These are phyloP conservation scores for Lipomyces oligophaga DNA, from an alignment of 805 yeast genomes.

Conservation along the genomic window DNA sequence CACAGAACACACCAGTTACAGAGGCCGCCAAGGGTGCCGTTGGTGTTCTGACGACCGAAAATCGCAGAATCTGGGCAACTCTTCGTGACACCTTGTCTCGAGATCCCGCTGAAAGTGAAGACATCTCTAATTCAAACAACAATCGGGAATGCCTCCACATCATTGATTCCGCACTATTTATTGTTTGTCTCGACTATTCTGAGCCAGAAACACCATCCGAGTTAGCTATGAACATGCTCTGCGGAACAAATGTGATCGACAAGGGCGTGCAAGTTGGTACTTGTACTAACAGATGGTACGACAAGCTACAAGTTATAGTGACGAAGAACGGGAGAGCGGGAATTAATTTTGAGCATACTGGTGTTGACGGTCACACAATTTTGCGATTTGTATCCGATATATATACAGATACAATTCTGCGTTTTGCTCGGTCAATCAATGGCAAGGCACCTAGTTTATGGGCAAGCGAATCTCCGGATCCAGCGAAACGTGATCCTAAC, in stretches of 20 bases:
- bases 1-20: constrained; percentile 46
- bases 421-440: constrained; percentile 81
- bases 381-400: constrained; percentile 82
- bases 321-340: constrained; percentile 91
- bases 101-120: constrained; percentile 38
- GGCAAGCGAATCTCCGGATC: constrained; percentile 52
- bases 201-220: constrained; percentile 54
- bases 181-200: constrained; percentile 78
- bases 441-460: constrained; percentile 70
- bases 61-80: constrained; percentile 81
- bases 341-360: constrained; percentile 79
- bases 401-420: constrained; percentile 82
- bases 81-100: constrained; percentile 51
- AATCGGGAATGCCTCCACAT: constrained; percentile 70
- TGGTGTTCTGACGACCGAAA: constrained; percentile 88
- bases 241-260: constrained; percentile 75
- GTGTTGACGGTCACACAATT: constrained; percentile 94
- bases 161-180: constrained; percentile 76
- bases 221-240: constrained; percentile 76
- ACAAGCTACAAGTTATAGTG: constrained; percentile 80
- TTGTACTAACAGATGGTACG: constrained; percentile 93
- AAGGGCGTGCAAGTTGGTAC: constrained; percentile 91
- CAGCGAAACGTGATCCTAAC: constrained; percentile 43
- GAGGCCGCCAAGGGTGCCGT: constrained; percentile 74
- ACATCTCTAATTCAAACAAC: constrained; percentile 38